Base-by-base conservation (phyloP, 495 filamentous ascomycete species). In the Penicillium pulvis region DNA sequence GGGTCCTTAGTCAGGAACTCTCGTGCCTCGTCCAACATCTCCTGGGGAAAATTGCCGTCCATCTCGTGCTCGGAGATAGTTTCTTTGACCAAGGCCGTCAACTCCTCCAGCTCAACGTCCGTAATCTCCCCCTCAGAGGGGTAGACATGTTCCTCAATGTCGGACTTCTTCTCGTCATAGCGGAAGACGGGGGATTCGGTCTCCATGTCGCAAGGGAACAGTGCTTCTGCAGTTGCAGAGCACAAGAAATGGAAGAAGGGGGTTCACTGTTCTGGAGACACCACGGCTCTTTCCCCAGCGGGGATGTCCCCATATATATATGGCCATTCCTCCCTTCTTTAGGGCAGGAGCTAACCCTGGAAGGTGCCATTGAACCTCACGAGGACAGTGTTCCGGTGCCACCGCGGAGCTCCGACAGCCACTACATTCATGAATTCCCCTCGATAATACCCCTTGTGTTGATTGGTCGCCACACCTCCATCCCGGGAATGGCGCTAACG, bases 41-140 rank as follows among this genome's bases (percentile, higher is more conserved):
- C 53, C 6, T 44, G 41, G 6, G 53, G 53, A 43, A 46, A 55
- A 35, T 55, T 55, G 16, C 41, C 28, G 17, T 55, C 53, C 24
- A 46, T 26, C 42, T 45, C 41, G 42, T 55, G 53, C 43, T 55
- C 41, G 6, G 28, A 26, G 8, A 55, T 19, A 14, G 53, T 55
- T 31, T 55, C 53, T 12, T 52, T 52, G 9, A 52, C 30, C 31
- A 52, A 23, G 5, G 26, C 35, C 30, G 31, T 24, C 31, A 52
- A 41, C 9, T 52, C 49, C 16, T 52, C 30, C 17, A 36, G n/a
- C 19, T 52, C 49, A 6, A 23, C 33, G 4, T 52, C 49, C 17
- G 49, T 41, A 2, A 41, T 9, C 11, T 52, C 49, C 49, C 35
- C 31, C 8, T 52, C 49, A 14, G 49, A 20, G 31, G 35, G 31